Base-by-base conservation (phyloP, 306 rosid species). In the Prinsepia uniflora region DNA sequence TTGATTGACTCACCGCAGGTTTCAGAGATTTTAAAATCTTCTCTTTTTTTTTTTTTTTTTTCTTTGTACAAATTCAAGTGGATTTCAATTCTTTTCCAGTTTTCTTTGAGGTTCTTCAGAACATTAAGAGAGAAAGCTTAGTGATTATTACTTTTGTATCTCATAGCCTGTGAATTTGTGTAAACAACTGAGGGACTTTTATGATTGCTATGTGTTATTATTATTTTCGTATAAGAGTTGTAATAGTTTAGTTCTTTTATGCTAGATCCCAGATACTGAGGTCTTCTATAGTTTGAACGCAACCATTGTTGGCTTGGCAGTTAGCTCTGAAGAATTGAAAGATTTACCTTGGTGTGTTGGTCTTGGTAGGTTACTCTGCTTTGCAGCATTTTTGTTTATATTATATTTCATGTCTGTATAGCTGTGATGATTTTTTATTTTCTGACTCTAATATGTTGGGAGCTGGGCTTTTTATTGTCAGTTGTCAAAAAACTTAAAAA, bases 271-370 rank as follows among this genome's bases (percentile, higher is more conserved):
- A 58, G 78, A 79, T 69, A 76, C 87, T 56, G 93, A 94, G 69
- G 66, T 76, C 62, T 82, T 81, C 81, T 87, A 82, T 82, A 79
- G 92, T 80, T 77, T 94, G 85, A 94, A 90, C 72, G 97, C 87
- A 77, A 79, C 85, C 67, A 87, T 89, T 69, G 97, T 90, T 73
- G 98, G 96, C 72, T 89, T 94, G 78, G 95, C 97, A 19, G 81
- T 84, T 80, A 83, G 89, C 81, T 77, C 87, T 78, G 83, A 84
- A 71, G 84, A 57, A 72, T 68, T 86, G 53, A 84, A 79, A 78
- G 85, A 65, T 54, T 78, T 82, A 71, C 89, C 96, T 43, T 87
- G 86, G 88, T 87, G 95, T 82, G 80, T 87, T 76, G 98, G 98
- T 60, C 96, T 94, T 73, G 98, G 98, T 94, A 81, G 49, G 96